Base-by-base conservation (phyloP, 495 filamentous ascomycete species). In the Penicillium pancosmium region DNA sequence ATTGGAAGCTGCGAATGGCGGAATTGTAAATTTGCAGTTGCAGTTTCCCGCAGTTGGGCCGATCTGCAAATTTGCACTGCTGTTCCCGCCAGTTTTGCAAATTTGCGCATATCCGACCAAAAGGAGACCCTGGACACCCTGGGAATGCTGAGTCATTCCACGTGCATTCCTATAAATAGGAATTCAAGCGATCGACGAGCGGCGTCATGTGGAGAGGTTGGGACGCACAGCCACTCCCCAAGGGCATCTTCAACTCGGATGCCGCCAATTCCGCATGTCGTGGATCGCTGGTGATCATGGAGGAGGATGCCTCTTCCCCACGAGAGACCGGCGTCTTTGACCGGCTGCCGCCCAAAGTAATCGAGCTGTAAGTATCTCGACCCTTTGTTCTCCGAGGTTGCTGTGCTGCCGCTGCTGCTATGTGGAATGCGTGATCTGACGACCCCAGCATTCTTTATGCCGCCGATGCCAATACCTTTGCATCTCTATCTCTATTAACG, bases 401-500 rank as follows among this genome's bases (percentile, higher is more conserved):
- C 27, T 31, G 27, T 31, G 27, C 8, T 31, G 27, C 1, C 5
- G 27, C 27, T 31, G 27, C 27, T 31, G 56, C 40, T 56, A 19
- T 65, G 62, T 55, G 58, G 52, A 47, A 36, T 52, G 51, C 35
- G 47, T 18, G 12, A 66, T 64, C 67, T 63, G 58, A 60, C 23
- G 38, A n/a, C 6, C 53, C 21, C 67, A 95, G 91, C 64, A 93
- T 93, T 63, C 84, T 95, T 41, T 85, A 87, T 70, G 77, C 82
- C 41, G 85, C 83, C 41, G 90, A 91, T 63, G 83, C 91, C 52
- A 87, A 91, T 72, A 84, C 85, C 41, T 95, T 95, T 71, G 89
- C 91, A 23, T 94, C 91, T 31, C 77, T 95, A 54, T 80, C 89
- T n/a, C 72, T 92, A n/a, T 73, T 95, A 59, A 93, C 92, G 73